phyloP scores from a whole-genome alignment of 306 rosid species.

The Prunus mongolica region DNA sequence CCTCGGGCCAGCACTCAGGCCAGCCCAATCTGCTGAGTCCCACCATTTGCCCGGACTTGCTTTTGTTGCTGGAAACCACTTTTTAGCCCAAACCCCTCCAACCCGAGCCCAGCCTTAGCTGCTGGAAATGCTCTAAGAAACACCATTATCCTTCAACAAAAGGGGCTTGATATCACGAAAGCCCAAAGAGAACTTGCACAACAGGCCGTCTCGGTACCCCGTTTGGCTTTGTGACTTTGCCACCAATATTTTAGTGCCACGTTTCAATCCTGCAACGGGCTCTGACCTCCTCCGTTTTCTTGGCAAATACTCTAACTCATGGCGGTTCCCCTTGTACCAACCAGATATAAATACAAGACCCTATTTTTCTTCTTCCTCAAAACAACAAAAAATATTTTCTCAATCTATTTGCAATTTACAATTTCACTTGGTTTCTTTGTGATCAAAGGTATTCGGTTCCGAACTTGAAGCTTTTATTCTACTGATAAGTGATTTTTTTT shows the following conservation, averaged over 20 bases:
- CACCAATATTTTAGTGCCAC: background rate
- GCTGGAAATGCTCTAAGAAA: no score
- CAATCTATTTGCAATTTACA: background rate
- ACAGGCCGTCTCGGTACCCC: background rate
- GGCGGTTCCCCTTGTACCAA: background rate
- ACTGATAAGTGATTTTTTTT: background rate
- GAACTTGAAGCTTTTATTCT: background rate
- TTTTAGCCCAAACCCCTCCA: no score
- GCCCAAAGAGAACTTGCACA: conserved; percentile 2
- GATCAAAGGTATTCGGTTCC: background rate
- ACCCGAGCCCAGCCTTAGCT: no score
- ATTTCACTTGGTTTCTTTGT: background rate
- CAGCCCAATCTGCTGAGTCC: no score
- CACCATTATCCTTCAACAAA: background rate
- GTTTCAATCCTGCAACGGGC: background rate
- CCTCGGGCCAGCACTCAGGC: no score
- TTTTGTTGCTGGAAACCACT: no score
- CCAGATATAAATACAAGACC: background rate
- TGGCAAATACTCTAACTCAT: background rate
- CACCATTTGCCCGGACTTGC: no score
- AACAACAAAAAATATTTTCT: background rate
- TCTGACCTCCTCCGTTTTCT: background rate
- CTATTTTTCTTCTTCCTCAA: background rate
- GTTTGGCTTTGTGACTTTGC: background rate
- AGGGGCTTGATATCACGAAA: background rate